Evolutionary conservation across 441 rosid species (phyloP).

Genomic region (Populus hybrid): DNA sequence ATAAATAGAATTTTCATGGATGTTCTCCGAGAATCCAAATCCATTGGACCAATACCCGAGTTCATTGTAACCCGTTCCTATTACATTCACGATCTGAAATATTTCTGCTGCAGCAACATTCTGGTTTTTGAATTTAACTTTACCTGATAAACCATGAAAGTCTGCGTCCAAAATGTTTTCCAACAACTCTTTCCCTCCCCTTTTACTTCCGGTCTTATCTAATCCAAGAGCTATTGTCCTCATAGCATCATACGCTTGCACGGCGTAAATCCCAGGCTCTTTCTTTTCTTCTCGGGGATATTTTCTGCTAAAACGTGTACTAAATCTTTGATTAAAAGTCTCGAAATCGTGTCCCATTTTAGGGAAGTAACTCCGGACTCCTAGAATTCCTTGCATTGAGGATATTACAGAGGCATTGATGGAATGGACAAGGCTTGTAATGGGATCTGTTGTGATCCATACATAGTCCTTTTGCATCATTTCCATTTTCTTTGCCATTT

Average conservation of each 20-base stretch:
- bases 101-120: background rate
- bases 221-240: conserved; percentile 19
- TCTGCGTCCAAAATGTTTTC: background rate
- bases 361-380: conserved; percentile 18
- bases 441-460: conserved; percentile 30
- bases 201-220: background rate
- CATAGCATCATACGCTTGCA: conserved; percentile 28
- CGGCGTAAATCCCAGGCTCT: conserved; percentile 26
- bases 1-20: background rate
- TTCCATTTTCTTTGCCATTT: conserved; percentile 19
- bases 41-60: conserved; percentile 31
- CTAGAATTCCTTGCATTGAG: conserved; percentile 31
- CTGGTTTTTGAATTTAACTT: conserved; percentile 16
- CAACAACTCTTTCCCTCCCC: conserved; percentile 3
- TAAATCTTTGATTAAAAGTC: conserved; percentile 16
- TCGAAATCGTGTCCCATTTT: background rate
- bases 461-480: conserved; percentile 31
- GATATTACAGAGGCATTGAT: conserved; percentile 14
- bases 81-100: conserved; percentile 26
- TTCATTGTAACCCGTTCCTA: conserved; percentile 16
- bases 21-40: conserved; percentile 12
- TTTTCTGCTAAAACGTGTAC: conserved; percentile 4
- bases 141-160: conserved; percentile 18
- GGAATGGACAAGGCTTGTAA: conserved; percentile 23
- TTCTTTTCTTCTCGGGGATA: conserved; percentile 15